Percentiles rank a stretch among this genome's conserved stretches.
phyloP scores from a whole-genome alignment of 2,329 filamentous ascomycete genomes.

The Zymoseptoria tritici region DNA sequence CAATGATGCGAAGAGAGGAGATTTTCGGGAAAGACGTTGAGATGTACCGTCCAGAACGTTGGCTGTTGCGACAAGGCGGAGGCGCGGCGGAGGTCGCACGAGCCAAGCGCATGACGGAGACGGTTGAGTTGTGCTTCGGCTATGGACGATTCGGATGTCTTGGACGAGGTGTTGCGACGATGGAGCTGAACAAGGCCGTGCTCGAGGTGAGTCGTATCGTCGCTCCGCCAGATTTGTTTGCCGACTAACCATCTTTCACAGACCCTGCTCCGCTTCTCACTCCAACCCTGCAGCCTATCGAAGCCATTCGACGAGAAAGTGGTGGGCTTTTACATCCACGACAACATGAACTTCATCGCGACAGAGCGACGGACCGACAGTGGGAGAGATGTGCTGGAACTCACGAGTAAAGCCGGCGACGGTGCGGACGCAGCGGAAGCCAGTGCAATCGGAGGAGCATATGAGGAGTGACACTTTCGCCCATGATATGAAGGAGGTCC shows the following conservation, averaged over 20 bases:
- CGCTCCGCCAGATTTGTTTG: neutral
- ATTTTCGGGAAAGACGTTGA: conserved; percentile 33
- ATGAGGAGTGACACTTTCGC: neutral
- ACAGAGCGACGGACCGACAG: conserved; percentile 22
- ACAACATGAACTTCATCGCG: conserved; percentile 32
- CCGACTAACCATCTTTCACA: conserved; percentile 7
- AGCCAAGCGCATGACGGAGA: conserved; percentile 30
- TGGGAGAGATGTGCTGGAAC: neutral
- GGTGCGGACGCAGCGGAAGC: neutral
- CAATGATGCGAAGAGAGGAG: conserved; percentile 30
- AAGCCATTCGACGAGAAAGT: conserved; percentile 32
- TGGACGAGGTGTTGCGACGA: conserved; percentile 31
- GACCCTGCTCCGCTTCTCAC: conserved; percentile 31
- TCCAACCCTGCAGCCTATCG: conserved; percentile 32
- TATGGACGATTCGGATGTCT: conserved; percentile 33
- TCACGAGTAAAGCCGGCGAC: neutral
- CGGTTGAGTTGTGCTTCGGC: conserved; percentile 30
- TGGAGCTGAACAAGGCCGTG: conserved; percentile 35
- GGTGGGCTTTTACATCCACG: conserved; percentile 33
- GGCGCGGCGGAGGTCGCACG: conserved; percentile 24
- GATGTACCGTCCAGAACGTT: conserved; percentile 34
- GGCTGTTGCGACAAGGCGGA: conserved; percentile 24
- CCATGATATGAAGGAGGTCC: neutral
- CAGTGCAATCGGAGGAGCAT: neutral
- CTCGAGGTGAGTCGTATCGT: conserved; percentile 26